These are phyloP conservation scores for Hypoxylon lenormandii DNA, from an alignment of 495 filamentous ascomycete species.

Conservation along the genomic window DNA sequence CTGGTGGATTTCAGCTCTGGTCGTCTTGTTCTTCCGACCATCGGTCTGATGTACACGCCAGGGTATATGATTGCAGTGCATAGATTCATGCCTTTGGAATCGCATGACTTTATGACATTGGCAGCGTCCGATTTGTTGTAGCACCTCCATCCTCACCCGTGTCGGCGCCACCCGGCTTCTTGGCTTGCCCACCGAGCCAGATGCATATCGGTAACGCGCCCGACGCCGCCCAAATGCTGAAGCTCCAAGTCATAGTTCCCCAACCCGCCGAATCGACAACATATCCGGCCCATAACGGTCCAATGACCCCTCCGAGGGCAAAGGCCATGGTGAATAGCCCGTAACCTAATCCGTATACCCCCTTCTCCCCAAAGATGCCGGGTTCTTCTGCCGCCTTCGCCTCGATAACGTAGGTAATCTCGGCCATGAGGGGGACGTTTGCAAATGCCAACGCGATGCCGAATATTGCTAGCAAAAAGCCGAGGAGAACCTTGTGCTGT, in stretches of 20 bases:
- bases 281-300: slow-evolving; percentile 72
- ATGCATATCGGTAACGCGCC: slow-evolving; percentile 42
- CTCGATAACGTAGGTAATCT: slow-evolving; percentile 70
- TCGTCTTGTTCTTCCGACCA: no score
- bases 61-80: no score
- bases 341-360: slow-evolving; percentile 70
- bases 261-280: slow-evolving; percentile 70
- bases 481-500: slow-evolving; percentile 74
- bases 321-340: slow-evolving; percentile 71
- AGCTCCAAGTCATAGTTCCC: slow-evolving; percentile 69
- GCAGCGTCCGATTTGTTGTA: no score
- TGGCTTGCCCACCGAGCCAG: slow-evolving; percentile 28
- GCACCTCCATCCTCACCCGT: no score
- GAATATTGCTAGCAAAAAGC: slow-evolving; percentile 72
- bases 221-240: slow-evolving; percentile 59
- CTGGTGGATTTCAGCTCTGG: no score
- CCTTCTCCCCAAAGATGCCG: slow-evolving; percentile 67
- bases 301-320: slow-evolving; percentile 71
- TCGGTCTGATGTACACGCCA: no score
- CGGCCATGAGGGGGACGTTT: slow-evolving; percentile 75
- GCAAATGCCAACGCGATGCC: slow-evolving; percentile 69
- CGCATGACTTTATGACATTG: no score
- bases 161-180: background rate
- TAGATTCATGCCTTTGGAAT: no score
- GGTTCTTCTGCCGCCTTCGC: slow-evolving; percentile 67